These are phyloP conservation scores for Hermanozyma aechmeae DNA, from an alignment of 805 yeast species.

Conservation along the genomic window DNA sequence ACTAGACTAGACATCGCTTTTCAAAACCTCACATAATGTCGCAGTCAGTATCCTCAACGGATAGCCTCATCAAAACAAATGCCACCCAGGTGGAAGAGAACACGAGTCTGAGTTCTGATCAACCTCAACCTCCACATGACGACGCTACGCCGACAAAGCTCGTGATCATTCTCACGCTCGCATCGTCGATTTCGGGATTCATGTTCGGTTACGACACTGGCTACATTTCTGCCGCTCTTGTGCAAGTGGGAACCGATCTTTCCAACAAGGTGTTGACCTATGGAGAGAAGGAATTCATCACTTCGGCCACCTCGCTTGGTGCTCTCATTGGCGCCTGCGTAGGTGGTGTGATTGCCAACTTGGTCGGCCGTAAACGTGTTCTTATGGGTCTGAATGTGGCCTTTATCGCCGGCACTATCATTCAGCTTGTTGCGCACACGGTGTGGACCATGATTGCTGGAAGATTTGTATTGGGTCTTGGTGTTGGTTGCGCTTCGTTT, in stretches of 20 bases:
- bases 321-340: constrained; percentile 71
- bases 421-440: constrained; percentile 73
- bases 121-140: no score
- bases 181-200: constrained; percentile 87
- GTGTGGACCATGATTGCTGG: constrained; percentile 92
- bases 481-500: constrained; percentile 91
- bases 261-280: constrained; percentile 40
- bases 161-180: constrained; percentile 60
- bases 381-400: constrained; percentile 74
- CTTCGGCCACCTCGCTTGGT: constrained; percentile 92
- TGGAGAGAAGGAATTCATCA: constrained; percentile 82
- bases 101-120: no score
- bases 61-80: no score
- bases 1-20: no score
- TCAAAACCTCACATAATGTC: no score
- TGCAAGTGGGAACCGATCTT: constrained; percentile 73
- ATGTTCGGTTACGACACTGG: constrained; percentile 98
- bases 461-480: constrained; percentile 89
- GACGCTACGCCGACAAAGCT: constrained; percentile 30
- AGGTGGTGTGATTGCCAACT: constrained; percentile 79
- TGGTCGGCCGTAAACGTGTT: constrained; percentile 77
- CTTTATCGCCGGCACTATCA: constrained; percentile 74
- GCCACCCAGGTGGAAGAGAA: no score
- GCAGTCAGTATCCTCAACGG: no score
- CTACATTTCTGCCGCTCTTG: constrained; percentile 88